Percentiles rank a stretch among this genome's conserved stretches.
Conservation (phyloP, 2,329 filamentous ascomycete genomes). For the Colletotrichum brevisporum region DNA sequence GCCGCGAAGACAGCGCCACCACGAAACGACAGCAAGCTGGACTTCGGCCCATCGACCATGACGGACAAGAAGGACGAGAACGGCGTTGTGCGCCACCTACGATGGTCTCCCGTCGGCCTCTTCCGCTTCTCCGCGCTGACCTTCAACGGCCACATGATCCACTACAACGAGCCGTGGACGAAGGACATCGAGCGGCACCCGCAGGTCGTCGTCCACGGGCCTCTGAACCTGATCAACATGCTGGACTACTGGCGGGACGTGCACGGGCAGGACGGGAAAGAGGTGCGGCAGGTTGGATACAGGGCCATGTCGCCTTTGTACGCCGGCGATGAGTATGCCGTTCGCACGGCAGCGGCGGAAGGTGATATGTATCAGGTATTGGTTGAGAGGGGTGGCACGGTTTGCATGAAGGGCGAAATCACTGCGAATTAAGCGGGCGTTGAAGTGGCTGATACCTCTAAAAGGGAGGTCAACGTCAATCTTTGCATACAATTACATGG, state of each 20-base stretch:
- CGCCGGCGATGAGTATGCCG: slow-evolving; percentile 73
- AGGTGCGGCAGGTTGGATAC: slow-evolving; percentile 68
- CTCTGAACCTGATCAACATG: slow-evolving; percentile 81
- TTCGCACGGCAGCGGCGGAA: slow-evolving; percentile 67
- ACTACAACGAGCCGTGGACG: slow-evolving; percentile 80
- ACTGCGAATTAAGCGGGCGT: background rate
- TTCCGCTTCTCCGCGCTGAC: slow-evolving; percentile 89
- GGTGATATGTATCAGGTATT: slow-evolving; percentile 59
- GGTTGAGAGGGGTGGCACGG: slow-evolving; percentile 57
- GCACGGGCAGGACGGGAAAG: slow-evolving; percentile 43
- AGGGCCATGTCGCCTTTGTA: slow-evolving; percentile 79
- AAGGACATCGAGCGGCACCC: slow-evolving; percentile 77
- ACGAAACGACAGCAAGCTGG: background rate
- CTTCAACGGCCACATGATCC: slow-evolving; percentile 89
- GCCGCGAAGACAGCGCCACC: slow-evolving; percentile 41
- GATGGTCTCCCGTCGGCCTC: slow-evolving; percentile 66
- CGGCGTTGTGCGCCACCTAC: slow-evolving; percentile 49
- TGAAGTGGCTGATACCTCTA: background rate
- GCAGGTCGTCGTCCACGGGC: slow-evolving; percentile 83
- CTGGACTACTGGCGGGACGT: slow-evolving; percentile 76
- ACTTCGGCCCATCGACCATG: slow-evolving; percentile 14
- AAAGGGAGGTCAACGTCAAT: too few species aligned
- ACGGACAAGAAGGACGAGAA: background rate
- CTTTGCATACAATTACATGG: too few species aligned
- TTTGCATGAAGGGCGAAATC: slow-evolving; percentile 55